Base-by-base conservation (phyloP, 225 moss, liverwort and hornwort species). In the Bryoerythrophyllum caledonicum region DNA sequence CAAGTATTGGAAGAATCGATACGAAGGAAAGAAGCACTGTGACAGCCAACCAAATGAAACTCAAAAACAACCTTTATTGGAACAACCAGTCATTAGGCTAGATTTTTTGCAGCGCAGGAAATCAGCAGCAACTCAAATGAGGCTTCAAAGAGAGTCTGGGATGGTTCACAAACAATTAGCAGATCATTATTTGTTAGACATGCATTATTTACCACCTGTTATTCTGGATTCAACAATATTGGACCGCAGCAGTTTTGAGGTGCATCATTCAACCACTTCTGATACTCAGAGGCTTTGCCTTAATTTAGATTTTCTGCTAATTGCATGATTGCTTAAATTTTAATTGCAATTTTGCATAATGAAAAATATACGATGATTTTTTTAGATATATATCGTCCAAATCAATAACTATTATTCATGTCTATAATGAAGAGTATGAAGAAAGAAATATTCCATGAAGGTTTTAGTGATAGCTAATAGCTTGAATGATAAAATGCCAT, bases 101-200 rank as follows among this genome's bases (percentile, higher is more conserved):
- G 75, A 78, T 0, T 87, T 87, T 55, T 24, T 87, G 65, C 81
- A 81, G 9, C 70, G 44, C 5, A 67, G 84, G 0, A 84, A 74
- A 59, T 1, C 79, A 0, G 84, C 70, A 1, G 84, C 84, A 0
- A 67, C 77, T 0, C 35, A 70, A 8, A 76, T 83, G 66, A 55
- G 84, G 51, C 74, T 79, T 0, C 26, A 8, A 44, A 40, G 58
- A 25, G 79, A 84, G 4, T 7, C 0, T 0, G 66, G 65, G 1
- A 46, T 68, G 27, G 77, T 63, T 0, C 49, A 74, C 0, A 77
- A 80, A 0, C 51, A 35, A 23, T 11, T 52, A 0, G 2, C 6
- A 17, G 77, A 59, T 6, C 76, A 51, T 37, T 26, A 38, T 3
- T 4, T 79, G 3, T 11, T 69, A 7, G 63, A 27, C 58, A 74